These are phyloP conservation scores for Adansonia rubrostipa DNA, from an alignment of 441 rosid genomes.

Conservation along the genomic window DNA sequence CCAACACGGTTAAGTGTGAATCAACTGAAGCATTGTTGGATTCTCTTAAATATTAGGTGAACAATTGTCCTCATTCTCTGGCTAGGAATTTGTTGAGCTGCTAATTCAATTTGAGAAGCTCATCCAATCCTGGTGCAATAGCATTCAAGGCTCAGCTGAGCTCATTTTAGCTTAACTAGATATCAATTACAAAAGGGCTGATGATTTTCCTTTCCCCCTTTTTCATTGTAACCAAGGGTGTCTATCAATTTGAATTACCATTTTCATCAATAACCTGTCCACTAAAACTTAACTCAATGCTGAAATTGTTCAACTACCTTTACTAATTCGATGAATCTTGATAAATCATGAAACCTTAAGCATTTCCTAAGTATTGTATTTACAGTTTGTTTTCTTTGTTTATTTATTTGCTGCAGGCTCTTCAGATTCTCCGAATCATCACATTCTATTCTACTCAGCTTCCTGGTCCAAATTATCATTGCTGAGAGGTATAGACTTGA, in stretches of 20 bases:
- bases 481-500: conserved; percentile 76
- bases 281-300: neutral
- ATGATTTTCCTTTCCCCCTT: neutral
- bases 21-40: neutral
- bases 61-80: neutral
- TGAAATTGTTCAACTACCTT: conserved; percentile 8
- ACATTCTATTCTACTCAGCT: conserved; percentile 98
- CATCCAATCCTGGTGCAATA: neutral
- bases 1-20: neutral
- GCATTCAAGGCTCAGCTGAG: neutral
- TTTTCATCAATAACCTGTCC: neutral
- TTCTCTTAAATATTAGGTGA: neutral
- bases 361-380: neutral
- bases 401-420: conserved; percentile 57
- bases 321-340: neutral
- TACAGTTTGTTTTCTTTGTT: neutral
- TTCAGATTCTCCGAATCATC: conserved; percentile 80
- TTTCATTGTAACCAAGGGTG: conserved; percentile 1
- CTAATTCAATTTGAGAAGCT: neutral
- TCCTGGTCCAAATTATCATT: conserved; percentile 99
- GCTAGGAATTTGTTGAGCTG: neutral
- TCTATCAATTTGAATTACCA: conserved; percentile 6
- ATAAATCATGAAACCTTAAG: neutral
- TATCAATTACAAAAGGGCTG: neutral
- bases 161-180: neutral